These are phyloP conservation scores for Brassica hybrid DNA, from an alignment of 441 rosid genomes.

Conservation along the genomic window DNA sequence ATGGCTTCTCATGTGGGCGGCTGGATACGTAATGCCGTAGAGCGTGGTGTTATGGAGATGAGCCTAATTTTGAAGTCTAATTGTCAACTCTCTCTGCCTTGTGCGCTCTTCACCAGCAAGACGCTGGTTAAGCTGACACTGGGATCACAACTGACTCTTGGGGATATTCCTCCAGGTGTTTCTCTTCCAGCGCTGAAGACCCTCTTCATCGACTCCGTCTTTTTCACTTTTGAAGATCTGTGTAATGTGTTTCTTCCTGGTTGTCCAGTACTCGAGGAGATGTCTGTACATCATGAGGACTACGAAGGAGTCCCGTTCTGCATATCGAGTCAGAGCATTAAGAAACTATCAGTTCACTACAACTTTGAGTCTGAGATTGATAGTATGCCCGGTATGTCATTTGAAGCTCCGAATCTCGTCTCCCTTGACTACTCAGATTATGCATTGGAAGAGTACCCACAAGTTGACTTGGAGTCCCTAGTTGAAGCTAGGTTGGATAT, in stretches of 20 bases:
- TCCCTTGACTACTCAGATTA: constrained; percentile 3
- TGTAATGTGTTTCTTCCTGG: background rate
- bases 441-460: background rate
- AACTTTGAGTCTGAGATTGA: too few species aligned
- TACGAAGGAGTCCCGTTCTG: background rate
- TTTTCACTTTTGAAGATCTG: background rate
- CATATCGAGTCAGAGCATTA: background rate
- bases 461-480: background rate
- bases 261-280: constrained; percentile 2
- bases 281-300: background rate
- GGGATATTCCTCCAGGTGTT: too few species aligned
- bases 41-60: too few species aligned
- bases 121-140: too few species aligned
- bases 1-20: too few species aligned
- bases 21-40: too few species aligned
- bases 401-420: background rate
- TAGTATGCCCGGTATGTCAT: background rate
- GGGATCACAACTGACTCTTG: too few species aligned
- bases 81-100: too few species aligned
- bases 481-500: constrained; percentile 5
- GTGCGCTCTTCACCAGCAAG: too few species aligned
- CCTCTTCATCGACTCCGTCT: background rate
- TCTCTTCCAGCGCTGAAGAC: constrained; percentile 2
- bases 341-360: background rate
- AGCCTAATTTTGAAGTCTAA: too few species aligned